Evolutionary conservation across 2,329 filamentous ascomycete species (phyloP).

Genomic region (Sclerotinia borealis): DNA sequence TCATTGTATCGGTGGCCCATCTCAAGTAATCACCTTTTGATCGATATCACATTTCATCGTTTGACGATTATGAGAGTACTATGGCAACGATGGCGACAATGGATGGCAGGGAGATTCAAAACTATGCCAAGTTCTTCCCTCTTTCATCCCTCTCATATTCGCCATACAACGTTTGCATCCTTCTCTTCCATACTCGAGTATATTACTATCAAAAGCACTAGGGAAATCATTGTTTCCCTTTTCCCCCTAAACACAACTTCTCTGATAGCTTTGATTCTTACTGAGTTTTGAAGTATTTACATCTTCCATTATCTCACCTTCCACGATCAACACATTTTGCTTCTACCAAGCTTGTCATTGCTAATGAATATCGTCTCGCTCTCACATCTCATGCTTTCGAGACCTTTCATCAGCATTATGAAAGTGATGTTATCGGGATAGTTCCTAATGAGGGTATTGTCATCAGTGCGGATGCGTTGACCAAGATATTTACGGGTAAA

Average conservation of each 20-base stretch:
- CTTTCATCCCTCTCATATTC: neutral
- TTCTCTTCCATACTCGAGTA: neutral
- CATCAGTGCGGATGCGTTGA: conserved; percentile 21
- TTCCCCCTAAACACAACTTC: conserved; percentile 10
- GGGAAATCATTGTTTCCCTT: neutral
- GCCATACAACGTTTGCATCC: neutral
- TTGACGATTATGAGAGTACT: neutral
- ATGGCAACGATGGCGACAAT: neutral
- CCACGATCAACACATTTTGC: conserved; percentile 26
- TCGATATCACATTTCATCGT: neutral
- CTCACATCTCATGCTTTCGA: conserved; percentile 12
- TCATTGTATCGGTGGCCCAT: neutral
- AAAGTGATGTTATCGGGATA: conserved; percentile 21
- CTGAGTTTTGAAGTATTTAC: conserved; percentile 18
- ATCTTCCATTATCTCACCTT: conserved; percentile 20
- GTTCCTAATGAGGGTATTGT: conserved; percentile 27
- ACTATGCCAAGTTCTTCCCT: neutral
- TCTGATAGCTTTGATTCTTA: conserved; percentile 6
- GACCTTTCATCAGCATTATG: conserved; percentile 24
- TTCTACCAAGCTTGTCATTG: conserved; percentile 22
- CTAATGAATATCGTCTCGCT: conserved; percentile 17
- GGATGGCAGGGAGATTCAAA: neutral
- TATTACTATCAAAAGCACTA: neutral
- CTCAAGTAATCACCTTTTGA: neutral
- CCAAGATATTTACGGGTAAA: conserved; percentile 17